phyloP scores from a whole-genome alignment of 2,329 filamentous ascomycete species.

The Alternaria infectoria region DNA sequence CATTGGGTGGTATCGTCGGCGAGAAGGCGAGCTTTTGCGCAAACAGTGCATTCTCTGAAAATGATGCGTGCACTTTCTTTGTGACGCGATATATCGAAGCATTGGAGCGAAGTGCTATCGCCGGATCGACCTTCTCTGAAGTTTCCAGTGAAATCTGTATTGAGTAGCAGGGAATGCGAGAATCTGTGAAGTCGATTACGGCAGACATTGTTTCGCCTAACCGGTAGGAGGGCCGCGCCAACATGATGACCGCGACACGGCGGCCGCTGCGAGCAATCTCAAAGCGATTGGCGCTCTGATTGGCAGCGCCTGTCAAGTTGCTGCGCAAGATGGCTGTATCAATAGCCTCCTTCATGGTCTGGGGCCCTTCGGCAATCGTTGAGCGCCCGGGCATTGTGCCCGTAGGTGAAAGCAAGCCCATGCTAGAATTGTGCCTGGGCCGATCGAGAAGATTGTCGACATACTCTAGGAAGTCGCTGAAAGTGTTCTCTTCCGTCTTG shows the following conservation, averaged over 20 bases:
- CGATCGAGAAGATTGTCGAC: conserved; percentile 57
- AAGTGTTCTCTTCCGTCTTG: conserved; percentile 52
- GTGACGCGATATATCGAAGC: conserved; percentile 88
- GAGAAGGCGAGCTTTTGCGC: conserved; percentile 79
- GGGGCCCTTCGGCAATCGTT: conserved; percentile 65
- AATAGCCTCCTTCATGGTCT: conserved; percentile 81
- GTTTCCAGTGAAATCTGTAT: conserved; percentile 86
- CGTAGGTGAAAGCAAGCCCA: conserved; percentile 75
- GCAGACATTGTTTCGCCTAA: conserved; percentile 87
- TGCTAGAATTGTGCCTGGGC: conserved; percentile 41
- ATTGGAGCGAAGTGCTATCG: conserved; percentile 81
- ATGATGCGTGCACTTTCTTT: conserved; percentile 76
- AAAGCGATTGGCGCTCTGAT: conserved; percentile 88
- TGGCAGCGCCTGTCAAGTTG: conserved; percentile 65
- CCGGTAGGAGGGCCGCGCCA: conserved; percentile 86
- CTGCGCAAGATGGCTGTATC: conserved; percentile 83
- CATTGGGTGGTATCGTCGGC: conserved; percentile 80
- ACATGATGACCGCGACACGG: conserved; percentile 86
- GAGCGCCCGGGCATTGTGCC: conserved; percentile 56
- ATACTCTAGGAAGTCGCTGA: conserved; percentile 47
- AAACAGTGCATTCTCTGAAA: conserved; percentile 83
- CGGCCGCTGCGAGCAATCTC: conserved; percentile 93
- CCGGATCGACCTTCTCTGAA: conserved; percentile 79
- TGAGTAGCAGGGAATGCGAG: conserved; percentile 83
- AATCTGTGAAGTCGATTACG: conserved; percentile 80